phyloP scores from a whole-genome alignment of 2,329 filamentous ascomycete genomes.

The Phaeosphaeriaceae sp. region DNA sequence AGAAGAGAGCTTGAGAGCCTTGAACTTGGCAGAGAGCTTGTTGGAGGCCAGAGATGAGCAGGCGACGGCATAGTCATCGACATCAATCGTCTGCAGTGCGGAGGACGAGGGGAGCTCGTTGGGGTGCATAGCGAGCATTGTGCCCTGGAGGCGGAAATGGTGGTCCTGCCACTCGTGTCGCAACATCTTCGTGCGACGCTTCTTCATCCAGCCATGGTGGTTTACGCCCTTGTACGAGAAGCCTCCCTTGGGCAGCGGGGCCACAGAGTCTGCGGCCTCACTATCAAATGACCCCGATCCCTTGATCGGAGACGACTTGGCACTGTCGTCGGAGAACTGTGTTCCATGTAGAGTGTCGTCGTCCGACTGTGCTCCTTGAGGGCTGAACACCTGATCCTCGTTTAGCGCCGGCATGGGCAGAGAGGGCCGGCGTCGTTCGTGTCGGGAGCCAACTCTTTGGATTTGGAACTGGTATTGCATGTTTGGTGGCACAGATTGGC shows the following conservation, averaged over 20 bases:
- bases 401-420: conserved; percentile 74
- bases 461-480: conserved; percentile 76
- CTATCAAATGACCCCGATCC: conserved; percentile 28
- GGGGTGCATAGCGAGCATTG: conserved; percentile 70
- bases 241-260: conserved; percentile 45
- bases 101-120: conserved; percentile 62
- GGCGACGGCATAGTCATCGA: conserved; percentile 86
- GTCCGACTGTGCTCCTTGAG: conserved; percentile 41
- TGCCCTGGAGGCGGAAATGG: conserved; percentile 80
- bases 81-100: conserved; percentile 80
- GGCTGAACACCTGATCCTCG: conserved; percentile 64
- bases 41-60: conserved; percentile 80
- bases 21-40: conserved; percentile 88
- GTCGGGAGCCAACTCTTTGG: conserved; percentile 53
- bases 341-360: conserved; percentile 42
- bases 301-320: conserved; percentile 43
- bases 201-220: conserved; percentile 90
- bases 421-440: conserved; percentile 67
- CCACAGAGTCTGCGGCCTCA: conserved; percentile 31
- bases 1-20: conserved; percentile 69
- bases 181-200: conserved; percentile 86
- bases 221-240: conserved; percentile 60
- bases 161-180: conserved; percentile 94
- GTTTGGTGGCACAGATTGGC: conserved; percentile 91
- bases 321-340: conserved; percentile 41